Percentiles rank a stretch among this genome's conserved stretches.
Conservation (phyloP, 2,329 filamentous ascomycete genomes). For the Trichoderma atrobrunneum region DNA sequence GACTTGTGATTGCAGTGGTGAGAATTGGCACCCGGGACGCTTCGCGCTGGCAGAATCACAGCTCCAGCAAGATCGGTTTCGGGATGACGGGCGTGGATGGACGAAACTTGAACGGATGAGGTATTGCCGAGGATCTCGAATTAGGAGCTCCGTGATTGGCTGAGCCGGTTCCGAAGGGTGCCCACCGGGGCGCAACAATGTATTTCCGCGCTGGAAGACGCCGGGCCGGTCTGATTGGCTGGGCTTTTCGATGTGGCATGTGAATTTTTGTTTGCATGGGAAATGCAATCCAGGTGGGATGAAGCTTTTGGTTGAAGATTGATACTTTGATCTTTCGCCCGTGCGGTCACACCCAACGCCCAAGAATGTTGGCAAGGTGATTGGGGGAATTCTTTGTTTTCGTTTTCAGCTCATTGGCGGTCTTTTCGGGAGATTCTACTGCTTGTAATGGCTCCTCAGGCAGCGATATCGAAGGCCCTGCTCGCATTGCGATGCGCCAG, state of each 20-base stretch:
- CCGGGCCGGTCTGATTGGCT: conserved; percentile 31
- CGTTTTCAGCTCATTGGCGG: background rate
- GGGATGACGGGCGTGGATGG: conserved; percentile 13
- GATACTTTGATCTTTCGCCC: background rate
- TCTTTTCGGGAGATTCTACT: background rate
- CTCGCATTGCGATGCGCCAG: conserved; percentile 27
- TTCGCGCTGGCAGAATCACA: conserved; percentile 11
- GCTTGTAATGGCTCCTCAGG: conserved; percentile 30
- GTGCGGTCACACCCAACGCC: background rate
- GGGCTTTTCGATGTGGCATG: conserved; percentile 23
- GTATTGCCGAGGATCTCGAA: conserved; percentile 23
- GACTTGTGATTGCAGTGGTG: background rate
- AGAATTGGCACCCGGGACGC: background rate
- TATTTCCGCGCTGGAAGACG: conserved; percentile 20
- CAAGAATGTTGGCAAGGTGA: background rate
- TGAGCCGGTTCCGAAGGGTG: conserved; percentile 17
- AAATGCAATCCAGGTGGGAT: conserved; percentile 18
- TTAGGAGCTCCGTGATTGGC: conserved; percentile 21
- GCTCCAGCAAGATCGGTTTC: background rate
- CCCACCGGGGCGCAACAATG: conserved; percentile 30
- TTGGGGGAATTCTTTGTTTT: background rate
- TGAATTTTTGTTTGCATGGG: conserved; percentile 27
- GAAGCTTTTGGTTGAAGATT: background rate
- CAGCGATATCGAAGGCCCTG: conserved; percentile 26
- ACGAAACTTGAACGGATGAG: conserved; percentile 13